Base-by-base conservation (phyloP, 2,329 filamentous ascomycete species). In the Xylariaceae sp. region DNA sequence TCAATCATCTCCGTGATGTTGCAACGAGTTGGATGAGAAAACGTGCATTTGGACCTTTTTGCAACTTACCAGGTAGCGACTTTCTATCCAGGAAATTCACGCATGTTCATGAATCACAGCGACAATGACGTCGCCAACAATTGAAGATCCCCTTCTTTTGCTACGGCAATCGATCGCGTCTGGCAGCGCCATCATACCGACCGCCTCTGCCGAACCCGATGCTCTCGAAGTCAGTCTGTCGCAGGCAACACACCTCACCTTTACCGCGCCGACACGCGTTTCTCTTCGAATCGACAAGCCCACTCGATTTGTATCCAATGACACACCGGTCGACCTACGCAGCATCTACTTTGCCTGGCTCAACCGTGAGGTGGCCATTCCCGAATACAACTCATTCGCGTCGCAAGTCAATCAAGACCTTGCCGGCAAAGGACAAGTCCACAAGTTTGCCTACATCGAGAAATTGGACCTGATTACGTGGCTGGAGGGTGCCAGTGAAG, bases 311-410 rank as follows among this genome's bases (percentile, higher is more conserved):
- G 80, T 88, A 57, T 91, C 89, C n/a, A 81, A 83, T 55, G 82
- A 81, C 64, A 79, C 82, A 53, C 80, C 87, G 3, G 85, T 96
- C 65, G 89, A 96, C 69, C 78, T 99, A 63, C 90, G 94, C 68
- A 94, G 88, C 70, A 92, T 96, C 73, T 96, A 92, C 76, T 96
- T 97, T 69, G 91, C 91, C 53, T 99, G 91, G 90, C 79, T 89
- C 66, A 95, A 96, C 74, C 90, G 91, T 71, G 92, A 97, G 74
- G 84, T 87, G 53, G 84, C 87, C 52, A 91, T 95, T 62, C 88
- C 89, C 8, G 90, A 95, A 65, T 97, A 97, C 79, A 94, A 96
- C 72, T 83, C 87, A 30, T 86, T 87, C 0, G 88, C 89, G 11
- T 85, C 88, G 65, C 80, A 85, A 62, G 79, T 97, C 54, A 95